Conservation (phyloP, 495 filamentous ascomycete species). For the Acidomyces sp. region DNA sequence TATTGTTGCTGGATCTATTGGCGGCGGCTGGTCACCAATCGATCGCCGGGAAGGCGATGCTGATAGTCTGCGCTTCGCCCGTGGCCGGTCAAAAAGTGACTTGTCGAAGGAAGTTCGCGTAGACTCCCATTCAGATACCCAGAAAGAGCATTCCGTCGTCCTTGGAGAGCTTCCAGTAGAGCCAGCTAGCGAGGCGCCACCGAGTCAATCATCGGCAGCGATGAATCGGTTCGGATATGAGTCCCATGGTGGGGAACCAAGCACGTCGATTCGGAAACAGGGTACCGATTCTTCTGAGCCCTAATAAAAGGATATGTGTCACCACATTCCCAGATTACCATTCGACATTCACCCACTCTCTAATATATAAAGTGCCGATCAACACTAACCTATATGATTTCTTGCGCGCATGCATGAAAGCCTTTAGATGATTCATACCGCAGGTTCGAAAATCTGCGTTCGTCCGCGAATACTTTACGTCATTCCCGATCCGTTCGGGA, state of each 20-base stretch:
- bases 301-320: too few species aligned
- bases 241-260: conserved; percentile 24
- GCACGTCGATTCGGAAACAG: too few species aligned
- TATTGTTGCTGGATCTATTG: conserved; percentile 75
- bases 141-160: conserved; percentile 41
- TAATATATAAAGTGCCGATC: too few species aligned
- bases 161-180: conserved; percentile 31
- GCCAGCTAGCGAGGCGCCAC: conserved; percentile 34
- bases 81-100: conserved; percentile 19
- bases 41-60: conserved; percentile 38
- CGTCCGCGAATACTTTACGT: too few species aligned
- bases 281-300: too few species aligned
- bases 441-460: too few species aligned
- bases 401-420: too few species aligned
- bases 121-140: conserved; percentile 46
- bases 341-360: too few species aligned
- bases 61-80: conserved; percentile 39
- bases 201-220: conserved; percentile 46
- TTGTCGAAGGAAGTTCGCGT: conserved; percentile 21
- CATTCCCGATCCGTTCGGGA: too few species aligned
- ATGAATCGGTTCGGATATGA: conserved; percentile 35
- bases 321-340: too few species aligned
- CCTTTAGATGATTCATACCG: too few species aligned
- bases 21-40: conserved; percentile 80
- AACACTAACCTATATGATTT: too few species aligned